Percentiles rank a stretch among this genome's conserved stretches.
Conservation (phyloP, 192 early-diverging fungal genomes). For the Physocladia obscura region DNA sequence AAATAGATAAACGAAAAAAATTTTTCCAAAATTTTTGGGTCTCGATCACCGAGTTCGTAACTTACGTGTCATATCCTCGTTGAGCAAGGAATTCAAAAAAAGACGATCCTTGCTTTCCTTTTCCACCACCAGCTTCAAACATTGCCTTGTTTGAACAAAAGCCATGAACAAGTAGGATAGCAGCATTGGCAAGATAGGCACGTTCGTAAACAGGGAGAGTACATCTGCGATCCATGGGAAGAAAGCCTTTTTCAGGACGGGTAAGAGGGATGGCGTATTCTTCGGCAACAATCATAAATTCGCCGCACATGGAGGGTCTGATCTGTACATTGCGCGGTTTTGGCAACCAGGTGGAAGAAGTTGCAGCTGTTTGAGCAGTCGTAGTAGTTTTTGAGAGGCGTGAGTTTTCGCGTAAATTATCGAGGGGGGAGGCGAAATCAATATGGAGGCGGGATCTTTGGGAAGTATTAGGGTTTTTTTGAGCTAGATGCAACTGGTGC, state of each 20-base stretch:
- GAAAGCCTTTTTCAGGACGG: conserved; percentile 25
- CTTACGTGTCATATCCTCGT: conserved; percentile 41
- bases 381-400: too few relatives aligned
- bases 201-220: conserved; percentile 28
- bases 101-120: conserved; percentile 36
- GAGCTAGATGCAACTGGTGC: too few relatives aligned
- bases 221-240: conserved; percentile 47
- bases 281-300: conserved; percentile 24
- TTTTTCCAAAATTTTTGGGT: too few relatives aligned
- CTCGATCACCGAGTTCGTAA: background rate
- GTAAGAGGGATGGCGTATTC: conserved; percentile 33
- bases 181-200: conserved; percentile 29
- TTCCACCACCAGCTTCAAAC: conserved; percentile 47
- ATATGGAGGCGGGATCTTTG: too few relatives aligned
- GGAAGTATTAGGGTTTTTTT: too few relatives aligned
- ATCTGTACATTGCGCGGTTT: background rate
- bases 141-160: conserved; percentile 45
- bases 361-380: too few relatives aligned
- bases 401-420: too few relatives aligned
- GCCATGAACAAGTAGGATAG: conserved; percentile 44
- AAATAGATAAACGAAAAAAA: too few relatives aligned
- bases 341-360: too few relatives aligned
- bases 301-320: background rate
- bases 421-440: too few relatives aligned
- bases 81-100: conserved; percentile 47